Percentiles rank a stretch among this genome's conserved stretches.
Evolutionary conservation across 495 filamentous ascomycete genomes (phyloP).

Genomic region (Neurospora discreta): DNA sequence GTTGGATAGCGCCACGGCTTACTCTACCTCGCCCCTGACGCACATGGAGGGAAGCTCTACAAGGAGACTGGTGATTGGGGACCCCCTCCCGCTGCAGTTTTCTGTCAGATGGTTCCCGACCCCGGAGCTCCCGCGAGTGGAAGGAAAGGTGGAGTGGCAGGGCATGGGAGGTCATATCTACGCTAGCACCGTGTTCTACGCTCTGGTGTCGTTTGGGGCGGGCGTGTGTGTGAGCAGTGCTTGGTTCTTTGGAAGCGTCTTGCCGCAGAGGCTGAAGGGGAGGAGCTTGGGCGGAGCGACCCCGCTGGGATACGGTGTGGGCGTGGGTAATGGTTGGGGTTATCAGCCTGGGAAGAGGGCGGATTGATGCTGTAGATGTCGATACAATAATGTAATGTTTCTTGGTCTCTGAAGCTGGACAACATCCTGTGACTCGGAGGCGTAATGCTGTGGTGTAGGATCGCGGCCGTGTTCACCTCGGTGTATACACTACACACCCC

Average conservation of each 20-base stretch:
- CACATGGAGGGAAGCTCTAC: conserved; percentile 39
- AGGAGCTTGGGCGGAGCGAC: conserved; percentile 43
- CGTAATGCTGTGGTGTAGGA: too few species aligned
- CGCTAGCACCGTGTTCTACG: conserved; percentile 55
- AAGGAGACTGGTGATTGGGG: conserved; percentile 69
- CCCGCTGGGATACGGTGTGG: conserved; percentile 35
- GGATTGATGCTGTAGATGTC: not conserved
- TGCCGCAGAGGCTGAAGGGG: conserved; percentile 42
- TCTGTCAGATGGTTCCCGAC: conserved; percentile 79
- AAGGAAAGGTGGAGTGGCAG: conserved; percentile 42
- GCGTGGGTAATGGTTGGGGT: conserved; percentile 44
- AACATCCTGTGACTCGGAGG: too few species aligned
- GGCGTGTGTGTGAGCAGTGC: conserved; percentile 41
- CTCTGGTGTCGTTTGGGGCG: conserved; percentile 45
- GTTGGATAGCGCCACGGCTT: conserved; percentile 75
- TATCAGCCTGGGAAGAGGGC: conserved; percentile 29
- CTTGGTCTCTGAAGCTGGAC: not conserved
- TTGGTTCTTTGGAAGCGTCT: conserved; percentile 53
- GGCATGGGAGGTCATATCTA: conserved; percentile 58
- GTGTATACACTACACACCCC: not conserved
- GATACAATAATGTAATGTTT: not conserved
- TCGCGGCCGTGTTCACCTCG: not conserved
- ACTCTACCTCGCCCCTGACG: conserved; percentile 65
- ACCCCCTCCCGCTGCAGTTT: conserved; percentile 70
- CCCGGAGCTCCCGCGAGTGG: conserved; percentile 48